These are phyloP conservation scores for Botrytis porri DNA, from an alignment of 2,329 filamentous ascomycete genomes.

Conservation along the genomic window DNA sequence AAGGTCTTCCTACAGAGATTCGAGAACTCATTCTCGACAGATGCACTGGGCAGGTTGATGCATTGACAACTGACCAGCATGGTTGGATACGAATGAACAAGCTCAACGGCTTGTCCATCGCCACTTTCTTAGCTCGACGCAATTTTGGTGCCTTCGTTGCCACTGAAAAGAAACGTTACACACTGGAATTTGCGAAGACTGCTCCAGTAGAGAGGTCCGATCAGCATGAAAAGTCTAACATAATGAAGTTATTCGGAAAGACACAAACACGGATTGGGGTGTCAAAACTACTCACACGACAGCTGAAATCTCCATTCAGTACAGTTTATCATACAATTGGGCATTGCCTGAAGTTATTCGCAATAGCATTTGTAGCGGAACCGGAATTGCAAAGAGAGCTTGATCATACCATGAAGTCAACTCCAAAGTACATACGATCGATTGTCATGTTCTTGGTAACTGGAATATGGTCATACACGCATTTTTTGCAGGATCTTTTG, in stretches of 20 bases:
- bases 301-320: slow-evolving; percentile 27
- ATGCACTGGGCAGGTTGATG: slow-evolving; percentile 42
- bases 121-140: slow-evolving; percentile 29
- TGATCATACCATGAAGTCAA: slow-evolving; percentile 34
- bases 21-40: slow-evolving; percentile 46
- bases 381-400: slow-evolving; percentile 46
- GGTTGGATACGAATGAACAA: slow-evolving; percentile 30
- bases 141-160: slow-evolving; percentile 32
- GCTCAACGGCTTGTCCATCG: slow-evolving; percentile 23
- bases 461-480: slow-evolving; percentile 22
- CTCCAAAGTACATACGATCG: slow-evolving; percentile 4
- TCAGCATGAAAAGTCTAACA: slow-evolving; percentile 1
- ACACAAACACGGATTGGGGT: not conserved
- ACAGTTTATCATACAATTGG: slow-evolving; percentile 36
- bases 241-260: slow-evolving; percentile 4
- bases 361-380: slow-evolving; percentile 44
- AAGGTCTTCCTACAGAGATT: slow-evolving; percentile 46
- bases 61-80: slow-evolving; percentile 27
- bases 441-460: slow-evolving; percentile 42
- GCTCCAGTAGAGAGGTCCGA: slow-evolving; percentile 14
- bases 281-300: slow-evolving; percentile 9
- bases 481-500: slow-evolving; percentile 21
- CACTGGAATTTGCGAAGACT: slow-evolving; percentile 24
- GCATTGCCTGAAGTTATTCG: slow-evolving; percentile 44
- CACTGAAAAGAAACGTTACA: slow-evolving; percentile 26